Base-by-base conservation (phyloP, 2,329 filamentous ascomycete species). In the Fusarium sp. region DNA sequence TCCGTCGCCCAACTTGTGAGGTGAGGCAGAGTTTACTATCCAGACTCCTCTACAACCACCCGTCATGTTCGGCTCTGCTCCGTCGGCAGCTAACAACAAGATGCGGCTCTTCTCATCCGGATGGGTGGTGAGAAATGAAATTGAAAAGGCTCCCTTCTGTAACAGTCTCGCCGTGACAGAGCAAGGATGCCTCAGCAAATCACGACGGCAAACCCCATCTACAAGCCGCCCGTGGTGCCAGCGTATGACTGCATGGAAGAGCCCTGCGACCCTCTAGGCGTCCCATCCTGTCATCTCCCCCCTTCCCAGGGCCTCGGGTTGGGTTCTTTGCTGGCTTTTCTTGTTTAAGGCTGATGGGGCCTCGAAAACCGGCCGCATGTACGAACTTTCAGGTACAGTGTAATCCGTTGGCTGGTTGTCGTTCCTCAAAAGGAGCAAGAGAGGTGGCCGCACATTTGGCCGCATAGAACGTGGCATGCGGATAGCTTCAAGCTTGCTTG, bases 201-300 rank as follows among this genome's bases (percentile, higher is more conserved):
- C 47, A 66, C 20, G 42, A 35, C 33, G 14, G 27, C 65, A 66
- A 65, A 64, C 40, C 16, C 59, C 63, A 54, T 71, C 45, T 68
- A 63, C 76, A 71, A 74, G 76, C 74, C 50, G 62, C 61, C 67
- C 74, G 71, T 76, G 76, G 76, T 78, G 76, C 76, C 76, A 78
- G 66, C 76, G 59, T 58, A 77, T 66, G 40, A 64, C 62, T 57
- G 73, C 61, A 69, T 67, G 67, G 57, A 8, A 54, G 65, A 50
- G 47, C 40, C 58, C 60, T 25, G 52, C 27, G 59, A 52, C 50
- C 59, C 33, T 63, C 31, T 61, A 35, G 57, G 38, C 57, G 38
- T 63, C 64, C 62, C 68, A 40, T 50, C 63, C 54, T 65, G 52
- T 74, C 45, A 62, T 72, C 52, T 61, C 52, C 11, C 62, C 54